A percentile compares a stretch with the other conserved stretches of the same genome.
Conservation (phyloP, 441 rosid species). For the Gossypium davidsonii region DNA sequence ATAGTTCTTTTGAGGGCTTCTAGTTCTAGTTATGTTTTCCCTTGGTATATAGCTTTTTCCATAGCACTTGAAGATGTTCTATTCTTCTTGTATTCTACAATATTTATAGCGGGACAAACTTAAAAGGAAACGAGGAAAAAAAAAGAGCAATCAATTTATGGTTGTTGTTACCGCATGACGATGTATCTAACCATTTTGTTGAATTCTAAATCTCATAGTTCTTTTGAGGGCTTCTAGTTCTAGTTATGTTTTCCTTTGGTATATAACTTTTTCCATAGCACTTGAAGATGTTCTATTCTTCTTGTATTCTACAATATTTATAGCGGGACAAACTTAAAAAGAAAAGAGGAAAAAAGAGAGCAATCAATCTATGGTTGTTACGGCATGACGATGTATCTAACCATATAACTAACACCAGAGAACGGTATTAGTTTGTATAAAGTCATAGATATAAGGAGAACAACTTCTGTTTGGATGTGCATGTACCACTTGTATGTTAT, state of each 20-base stretch:
- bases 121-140: neutral
- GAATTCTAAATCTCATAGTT: neutral
- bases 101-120: neutral
- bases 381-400: neutral
- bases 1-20: neutral
- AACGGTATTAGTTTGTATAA: neutral
- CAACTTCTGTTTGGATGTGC: neutral
- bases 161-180: neutral
- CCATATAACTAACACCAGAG: neutral
- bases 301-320: neutral
- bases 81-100: neutral
- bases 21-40: neutral
- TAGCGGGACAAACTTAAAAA: neutral
- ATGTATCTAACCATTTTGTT: neutral
- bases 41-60: neutral
- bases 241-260: neutral
- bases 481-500: neutral
- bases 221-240: neutral
- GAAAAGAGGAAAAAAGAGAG: neutral
- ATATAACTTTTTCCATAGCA: neutral
- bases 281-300: neutral
- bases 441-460: neutral
- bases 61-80: neutral
- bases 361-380: neutral
- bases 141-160: neutral